Percentiles rank a stretch among this genome's conserved stretches.
These are phyloP conservation scores for Micractinium sp. DNA, from an alignment of 139 green algal genomes.

Conservation along the genomic window DNA sequence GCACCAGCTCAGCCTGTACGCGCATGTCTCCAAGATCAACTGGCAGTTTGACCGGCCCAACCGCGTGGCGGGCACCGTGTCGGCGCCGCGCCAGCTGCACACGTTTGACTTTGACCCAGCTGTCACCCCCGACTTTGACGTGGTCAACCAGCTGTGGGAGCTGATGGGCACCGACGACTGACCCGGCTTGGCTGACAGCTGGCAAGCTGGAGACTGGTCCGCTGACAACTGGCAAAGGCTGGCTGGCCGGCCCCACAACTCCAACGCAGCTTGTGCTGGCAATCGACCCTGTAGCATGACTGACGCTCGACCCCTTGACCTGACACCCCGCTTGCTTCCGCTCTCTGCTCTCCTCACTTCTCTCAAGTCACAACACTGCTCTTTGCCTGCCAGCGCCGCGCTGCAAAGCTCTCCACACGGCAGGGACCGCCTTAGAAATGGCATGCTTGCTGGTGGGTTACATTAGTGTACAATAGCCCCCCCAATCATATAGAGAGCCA, in stretches of 20 bases:
- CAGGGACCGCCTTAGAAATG: too few species aligned
- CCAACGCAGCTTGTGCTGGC: too few species aligned
- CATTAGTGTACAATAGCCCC: too few species aligned
- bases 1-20: conserved; percentile 69
- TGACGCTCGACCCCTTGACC: not conserved
- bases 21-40: conserved; percentile 66
- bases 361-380: not conserved
- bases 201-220: too few species aligned
- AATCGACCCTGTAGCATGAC: not conserved
- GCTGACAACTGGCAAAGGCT: too few species aligned
- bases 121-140: conserved; percentile 23
- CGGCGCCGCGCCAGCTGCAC: conserved; percentile 32
- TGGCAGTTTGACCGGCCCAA: conserved; percentile 56
- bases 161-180: conserved; percentile 34
- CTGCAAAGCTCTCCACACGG: too few species aligned
- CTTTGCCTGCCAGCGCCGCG: not conserved
- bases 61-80: conserved; percentile 54
- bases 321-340: not conserved
- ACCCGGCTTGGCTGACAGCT: not conserved
- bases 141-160: conserved; percentile 42
- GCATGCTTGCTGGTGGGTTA: too few species aligned
- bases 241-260: too few species aligned
- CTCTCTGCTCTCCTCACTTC: not conserved
- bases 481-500: not conserved
- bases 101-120: conserved; percentile 42